Evolutionary conservation across 2,329 filamentous ascomycete species (phyloP), one percentile per base, ranked within the genome.

Genomic region (Diaporthe velutina): DNA sequence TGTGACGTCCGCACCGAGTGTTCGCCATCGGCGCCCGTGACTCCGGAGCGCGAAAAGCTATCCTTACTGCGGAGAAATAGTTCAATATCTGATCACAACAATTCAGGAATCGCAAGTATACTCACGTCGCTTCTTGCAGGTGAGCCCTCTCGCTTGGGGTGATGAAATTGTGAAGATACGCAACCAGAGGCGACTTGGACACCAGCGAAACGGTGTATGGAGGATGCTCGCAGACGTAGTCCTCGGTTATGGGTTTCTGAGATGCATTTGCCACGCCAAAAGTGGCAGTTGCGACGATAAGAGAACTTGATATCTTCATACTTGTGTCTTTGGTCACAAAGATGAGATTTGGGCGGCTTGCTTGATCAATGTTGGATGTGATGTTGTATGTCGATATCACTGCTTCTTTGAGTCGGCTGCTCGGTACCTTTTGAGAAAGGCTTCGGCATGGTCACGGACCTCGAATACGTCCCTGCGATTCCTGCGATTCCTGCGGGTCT

Each of bases 131-230:
- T 40, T 79, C 77, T 55, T 80, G 79, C 19, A 86, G 81, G 74
- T 85, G 83, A 4, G 73, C 70, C 15, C 80, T 80, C 76, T 85
- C 84, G 33, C 82, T 78, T 12, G 78, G 70, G 1, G 81, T 84
- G 42, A 86, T 74, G 75, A 86, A 86, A 48, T 81, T 78, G 33
- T 79, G 78, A 12, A 85, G 79, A 61, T 86, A 86, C 42, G 85
- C 81, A 17, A 86, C 83, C 8, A 85, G 74, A 1, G 84, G 84
- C 25, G 83, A 83, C 64, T 79, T 80, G 17, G 83, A 84, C 57
- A 83, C 77, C n/a, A 83, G 77, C 40, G 82, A 79, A 19, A 79
- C 79, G 57, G 80, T 77, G 58, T 83, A 83, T 42, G 78, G 77
- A 19, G 82, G 81, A 71, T 84, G 82, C 58, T 79, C 76, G 73